Conservation (phyloP, 306 rosid genomes). For the Quercus agrifolia region DNA sequence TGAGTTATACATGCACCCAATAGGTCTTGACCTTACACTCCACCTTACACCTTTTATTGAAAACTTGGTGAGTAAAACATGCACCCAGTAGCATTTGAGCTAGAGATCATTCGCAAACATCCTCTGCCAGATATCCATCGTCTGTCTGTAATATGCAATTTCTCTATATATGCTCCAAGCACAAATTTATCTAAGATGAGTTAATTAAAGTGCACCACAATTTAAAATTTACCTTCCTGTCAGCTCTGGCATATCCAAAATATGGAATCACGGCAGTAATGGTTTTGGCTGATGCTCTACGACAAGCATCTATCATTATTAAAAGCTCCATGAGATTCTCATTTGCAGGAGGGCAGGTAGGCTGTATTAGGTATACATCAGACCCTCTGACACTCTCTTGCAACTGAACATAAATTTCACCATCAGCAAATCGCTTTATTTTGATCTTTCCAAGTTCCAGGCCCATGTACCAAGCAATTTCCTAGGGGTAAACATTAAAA, state of each 20-base stretch:
- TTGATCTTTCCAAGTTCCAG: slow-evolving; percentile 77
- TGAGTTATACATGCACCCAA: no score
- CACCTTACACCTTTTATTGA: no score
- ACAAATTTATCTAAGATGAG: background rate
- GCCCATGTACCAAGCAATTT: slow-evolving; percentile 92
- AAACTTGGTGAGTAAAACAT: background rate
- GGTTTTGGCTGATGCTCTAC: slow-evolving; percentile 92
- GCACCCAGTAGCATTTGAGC: no score
- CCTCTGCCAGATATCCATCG: background rate
- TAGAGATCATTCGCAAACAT: background rate
- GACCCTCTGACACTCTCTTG: slow-evolving; percentile 98
- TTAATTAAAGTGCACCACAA: background rate
- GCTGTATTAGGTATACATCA: slow-evolving; percentile 80
- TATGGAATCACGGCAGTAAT: slow-evolving; percentile 93
- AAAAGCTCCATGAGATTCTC: slow-evolving; percentile 95
- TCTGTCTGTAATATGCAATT: background rate
- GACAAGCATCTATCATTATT: slow-evolving; percentile 90
- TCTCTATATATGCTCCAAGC: background rate
- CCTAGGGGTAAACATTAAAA: slow-evolving; percentile 34
- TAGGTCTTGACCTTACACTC: no score
- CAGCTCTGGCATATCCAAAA: slow-evolving; percentile 98
- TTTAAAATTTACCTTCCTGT: slow-evolving; percentile 72
- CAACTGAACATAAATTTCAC: slow-evolving; percentile 88
- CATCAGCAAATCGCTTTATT: slow-evolving; percentile 93
- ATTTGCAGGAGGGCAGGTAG: slow-evolving; percentile 93